These are phyloP conservation scores for Erigeron philadelphicus DNA, from an alignment of 140 eudicot genomes.

Conservation along the genomic window DNA sequence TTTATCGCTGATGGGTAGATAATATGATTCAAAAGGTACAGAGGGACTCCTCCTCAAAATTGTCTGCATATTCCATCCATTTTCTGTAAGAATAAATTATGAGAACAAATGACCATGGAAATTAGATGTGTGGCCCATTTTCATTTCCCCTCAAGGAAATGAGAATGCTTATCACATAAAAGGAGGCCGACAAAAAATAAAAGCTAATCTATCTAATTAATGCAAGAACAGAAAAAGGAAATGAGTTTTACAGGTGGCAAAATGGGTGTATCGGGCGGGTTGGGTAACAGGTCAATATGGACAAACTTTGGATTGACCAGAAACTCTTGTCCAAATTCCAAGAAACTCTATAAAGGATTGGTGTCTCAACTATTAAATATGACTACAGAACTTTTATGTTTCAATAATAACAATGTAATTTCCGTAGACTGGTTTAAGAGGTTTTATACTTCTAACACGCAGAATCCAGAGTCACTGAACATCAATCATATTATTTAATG, in stretches of 20 bases:
- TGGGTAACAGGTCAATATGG: background rate
- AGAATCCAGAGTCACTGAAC: background rate
- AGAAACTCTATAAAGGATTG: background rate
- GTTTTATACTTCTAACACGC: background rate
- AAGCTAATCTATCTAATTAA: background rate
- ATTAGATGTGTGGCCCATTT: constrained; percentile 18
- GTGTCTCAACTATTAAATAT: background rate
- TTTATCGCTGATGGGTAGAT: constrained; percentile 34
- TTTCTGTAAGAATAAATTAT: constrained; percentile 30
- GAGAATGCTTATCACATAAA: background rate
- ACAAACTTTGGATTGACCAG: background rate
- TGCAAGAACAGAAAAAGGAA: background rate
- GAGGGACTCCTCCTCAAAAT: constrained; percentile 36
- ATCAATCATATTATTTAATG: constrained; percentile 4
- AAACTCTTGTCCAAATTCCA: background rate
- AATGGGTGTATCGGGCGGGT: background rate
- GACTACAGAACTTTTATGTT: background rate
- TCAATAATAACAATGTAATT: background rate
- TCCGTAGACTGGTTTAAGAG: background rate
- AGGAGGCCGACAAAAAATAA: background rate
- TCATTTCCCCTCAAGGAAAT: constrained; percentile 17
- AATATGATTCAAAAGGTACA: constrained; percentile 41
- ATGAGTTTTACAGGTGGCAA: background rate
- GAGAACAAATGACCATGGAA: constrained; percentile 26
- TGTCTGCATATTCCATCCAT: constrained; percentile 43